phyloP scores from a whole-genome alignment of 2,329 filamentous ascomycete genomes.

The Cytospora schulzeri region DNA sequence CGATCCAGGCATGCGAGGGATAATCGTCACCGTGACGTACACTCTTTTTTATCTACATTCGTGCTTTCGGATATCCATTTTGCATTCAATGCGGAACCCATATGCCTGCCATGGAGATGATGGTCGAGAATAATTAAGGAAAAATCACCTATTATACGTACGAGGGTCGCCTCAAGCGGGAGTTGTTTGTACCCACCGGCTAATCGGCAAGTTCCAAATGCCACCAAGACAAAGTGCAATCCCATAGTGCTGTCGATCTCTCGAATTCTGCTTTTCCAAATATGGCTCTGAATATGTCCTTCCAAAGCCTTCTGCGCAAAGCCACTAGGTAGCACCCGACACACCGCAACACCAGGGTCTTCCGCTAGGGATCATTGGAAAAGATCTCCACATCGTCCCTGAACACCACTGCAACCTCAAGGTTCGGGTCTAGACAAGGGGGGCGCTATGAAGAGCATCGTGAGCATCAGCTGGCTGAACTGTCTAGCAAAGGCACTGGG shows the following conservation, averaged over 20 bases:
- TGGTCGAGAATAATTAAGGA: neutral
- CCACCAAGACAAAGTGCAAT: no score
- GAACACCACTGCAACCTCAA: neutral
- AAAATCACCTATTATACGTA: neutral
- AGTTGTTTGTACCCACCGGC: neutral
- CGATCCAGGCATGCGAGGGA: neutral
- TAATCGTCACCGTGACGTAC: neutral
- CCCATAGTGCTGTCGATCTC: neutral
- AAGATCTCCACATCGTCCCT: neutral
- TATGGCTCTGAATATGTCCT: neutral
- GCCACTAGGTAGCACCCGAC: neutral
- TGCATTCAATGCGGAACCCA: no score
- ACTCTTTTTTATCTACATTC: neutral
- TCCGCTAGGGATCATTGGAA: neutral
- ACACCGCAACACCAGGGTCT: conserved; percentile 1
- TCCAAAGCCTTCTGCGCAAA: neutral
- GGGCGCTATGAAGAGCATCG: neutral
- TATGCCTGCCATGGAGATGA: neutral
- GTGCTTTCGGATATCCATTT: no score
- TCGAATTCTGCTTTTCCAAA: neutral
- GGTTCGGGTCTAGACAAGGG: neutral
- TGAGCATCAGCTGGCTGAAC: neutral
- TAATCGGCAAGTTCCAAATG: neutral
- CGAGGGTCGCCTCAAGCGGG: neutral
- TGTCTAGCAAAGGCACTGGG: neutral